Percentiles rank a stretch among this genome's conserved stretches.
Evolutionary conservation across 768 basidiomycete species (phyloP).

Genomic region (Podaxis sp.): DNA sequence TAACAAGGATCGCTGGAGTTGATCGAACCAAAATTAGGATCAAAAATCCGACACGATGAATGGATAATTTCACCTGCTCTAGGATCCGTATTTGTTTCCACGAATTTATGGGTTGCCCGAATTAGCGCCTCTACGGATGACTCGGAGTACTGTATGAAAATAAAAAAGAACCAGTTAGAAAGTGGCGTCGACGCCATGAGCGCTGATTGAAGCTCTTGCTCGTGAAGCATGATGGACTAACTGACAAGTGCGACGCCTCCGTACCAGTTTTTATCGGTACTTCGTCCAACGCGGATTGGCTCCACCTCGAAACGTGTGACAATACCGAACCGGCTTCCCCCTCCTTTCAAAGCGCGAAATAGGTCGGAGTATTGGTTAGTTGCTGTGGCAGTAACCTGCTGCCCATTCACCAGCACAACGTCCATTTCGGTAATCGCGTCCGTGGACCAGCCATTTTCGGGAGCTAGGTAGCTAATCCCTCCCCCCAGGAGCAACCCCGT

Average conservation of each 20-base stretch:
- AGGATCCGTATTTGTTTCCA: slow-evolving; percentile 35
- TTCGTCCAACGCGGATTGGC: slow-evolving; percentile 38
- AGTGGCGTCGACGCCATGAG: slow-evolving; percentile 5
- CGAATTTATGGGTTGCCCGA: slow-evolving; percentile 35
- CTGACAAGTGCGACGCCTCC: slow-evolving; percentile 40
- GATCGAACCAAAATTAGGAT: neutral
- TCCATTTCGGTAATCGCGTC: slow-evolving; percentile 39
- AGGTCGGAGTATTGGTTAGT: slow-evolving; percentile 42
- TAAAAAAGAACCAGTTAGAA: slow-evolving; percentile 9
- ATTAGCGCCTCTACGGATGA: slow-evolving; percentile 38
- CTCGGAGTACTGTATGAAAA: slow-evolving; percentile 31
- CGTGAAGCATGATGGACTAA: slow-evolving; percentile 22
- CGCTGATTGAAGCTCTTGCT: slow-evolving; percentile 20
- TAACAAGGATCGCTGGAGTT: slow-evolving; percentile 1
- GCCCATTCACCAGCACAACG: slow-evolving; percentile 41
- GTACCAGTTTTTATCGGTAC: slow-evolving; percentile 35
- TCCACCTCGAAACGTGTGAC: slow-evolving; percentile 42
- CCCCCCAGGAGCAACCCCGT: slow-evolving; percentile 45
- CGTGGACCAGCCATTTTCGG: slow-evolving; percentile 39
- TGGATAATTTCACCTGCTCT: slow-evolving; percentile 32
- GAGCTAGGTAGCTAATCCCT: slow-evolving; percentile 39
- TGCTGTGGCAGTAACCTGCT: slow-evolving; percentile 39
- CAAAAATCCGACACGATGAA: neutral
- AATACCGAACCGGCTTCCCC: slow-evolving; percentile 46
- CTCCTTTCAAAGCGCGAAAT: slow-evolving; percentile 45